Evolutionary conservation across 2,329 filamentous ascomycete species (phyloP), one percentile per base, ranked within the genome.

Genomic region (Helminthosporium solani): DNA sequence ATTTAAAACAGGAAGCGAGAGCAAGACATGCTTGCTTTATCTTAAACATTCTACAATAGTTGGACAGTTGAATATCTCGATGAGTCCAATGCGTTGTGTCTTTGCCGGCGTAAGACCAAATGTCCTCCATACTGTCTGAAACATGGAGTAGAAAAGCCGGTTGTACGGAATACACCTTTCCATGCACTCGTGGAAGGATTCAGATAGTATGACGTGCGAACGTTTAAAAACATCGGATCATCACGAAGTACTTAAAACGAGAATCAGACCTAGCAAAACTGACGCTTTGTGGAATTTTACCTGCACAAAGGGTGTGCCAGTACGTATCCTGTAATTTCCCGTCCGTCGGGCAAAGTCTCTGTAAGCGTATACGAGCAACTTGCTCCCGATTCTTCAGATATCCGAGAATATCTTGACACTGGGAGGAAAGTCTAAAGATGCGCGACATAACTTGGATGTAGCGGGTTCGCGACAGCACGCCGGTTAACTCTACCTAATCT

Each of bases 21-120:
- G 51, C 57, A 18, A 62, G 40, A 25, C 54, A 54, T 2, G 56
- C 57, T 14, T 46, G 43, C 14, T 44, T 50, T 1, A 54, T 61
- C 9, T 40, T 40, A 3, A 53, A 25, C 9, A 59, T 47, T 12
- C 44, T 46, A n/a, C 56, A 33, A 20, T 52, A 37, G 30, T 55
- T 52, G n/a, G 47, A 46, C 20, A 53, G 12, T 36, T 27, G 42
- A 42, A 35, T 39, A 20, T 49, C 18, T 12, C 40, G 44, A 8
- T 49, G 44, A 42, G 51, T 18, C 47, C 44, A 44, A 53, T 42
- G 25, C 47, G 49, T 19, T 54, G 46, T 14, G 47, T 47, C 16
- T 53, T 52, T 19, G 52, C 44, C 1, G 52, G 45, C n/a, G 52
- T 47, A 7, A 52, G 47, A 19, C 47, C 49, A n/a, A 57, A 41